Evolutionary conservation across 768 basidiomycete genomes (phyloP).

Genomic region (Russula lepida): DNA sequence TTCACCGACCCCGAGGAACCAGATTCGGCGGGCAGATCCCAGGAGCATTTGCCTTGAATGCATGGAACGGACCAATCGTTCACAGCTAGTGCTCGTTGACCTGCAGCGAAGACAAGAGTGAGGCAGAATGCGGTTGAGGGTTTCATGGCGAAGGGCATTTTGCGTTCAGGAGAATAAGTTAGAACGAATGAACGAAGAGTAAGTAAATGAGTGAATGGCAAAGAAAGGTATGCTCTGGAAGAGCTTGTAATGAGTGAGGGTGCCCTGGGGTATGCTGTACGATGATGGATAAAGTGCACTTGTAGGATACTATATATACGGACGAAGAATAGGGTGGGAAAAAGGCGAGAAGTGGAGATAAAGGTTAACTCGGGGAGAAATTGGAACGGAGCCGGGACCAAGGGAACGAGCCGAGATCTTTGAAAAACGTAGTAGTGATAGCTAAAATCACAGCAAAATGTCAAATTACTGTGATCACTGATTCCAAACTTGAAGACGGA

Average conservation of each 20-base stretch:
- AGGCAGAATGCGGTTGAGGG: background rate
- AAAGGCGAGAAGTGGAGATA: background rate
- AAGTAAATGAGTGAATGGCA: too few species aligned
- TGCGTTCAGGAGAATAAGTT: background rate
- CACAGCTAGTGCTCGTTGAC: background rate
- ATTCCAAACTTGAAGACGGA: background rate
- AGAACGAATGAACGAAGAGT: too few species aligned
- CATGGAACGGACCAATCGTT: conserved; percentile 16
- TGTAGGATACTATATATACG: too few species aligned
- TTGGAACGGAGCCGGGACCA: background rate
- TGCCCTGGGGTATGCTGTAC: background rate
- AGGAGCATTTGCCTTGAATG: conserved; percentile 5
- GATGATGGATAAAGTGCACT: background rate
- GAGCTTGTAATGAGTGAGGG: too few species aligned
- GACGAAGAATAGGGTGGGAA: background rate
- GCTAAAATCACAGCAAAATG: background rate
- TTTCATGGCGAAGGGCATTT: background rate
- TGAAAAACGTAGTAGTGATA: background rate
- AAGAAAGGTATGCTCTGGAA: too few species aligned
- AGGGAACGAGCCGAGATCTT: background rate
- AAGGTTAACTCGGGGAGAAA: too few species aligned
- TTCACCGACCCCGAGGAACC: background rate
- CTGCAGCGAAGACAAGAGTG: background rate
- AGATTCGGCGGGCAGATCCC: background rate
- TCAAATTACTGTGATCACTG: background rate